A percentile compares a stretch with the other conserved stretches of the same genome.
These are phyloP conservation scores for Thermomyces lanuginosus DNA, from an alignment of 2,329 filamentous ascomycete species.

Conservation along the genomic window DNA sequence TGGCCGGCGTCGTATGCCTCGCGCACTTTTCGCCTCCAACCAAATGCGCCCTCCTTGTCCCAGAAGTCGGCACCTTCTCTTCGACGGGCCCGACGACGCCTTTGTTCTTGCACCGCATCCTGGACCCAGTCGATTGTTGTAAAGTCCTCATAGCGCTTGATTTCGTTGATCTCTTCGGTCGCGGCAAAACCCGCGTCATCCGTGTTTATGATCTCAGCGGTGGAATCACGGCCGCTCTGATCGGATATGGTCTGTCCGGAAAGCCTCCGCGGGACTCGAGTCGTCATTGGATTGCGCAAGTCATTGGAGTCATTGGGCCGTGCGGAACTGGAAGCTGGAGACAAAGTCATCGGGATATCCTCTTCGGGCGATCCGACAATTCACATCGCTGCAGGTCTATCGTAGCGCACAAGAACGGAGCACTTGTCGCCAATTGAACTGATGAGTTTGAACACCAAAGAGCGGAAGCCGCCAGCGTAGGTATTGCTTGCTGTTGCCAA, in stretches of 20 bases:
- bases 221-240: slow-evolving; percentile 37
- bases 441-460: no score
- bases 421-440: no score
- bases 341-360: slow-evolving; percentile 20
- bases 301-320: slow-evolving; percentile 17
- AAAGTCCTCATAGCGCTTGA: slow-evolving; percentile 98
- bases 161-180: slow-evolving; percentile 90
- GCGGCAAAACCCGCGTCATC: slow-evolving; percentile 49
- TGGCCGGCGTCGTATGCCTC: slow-evolving; percentile 92
- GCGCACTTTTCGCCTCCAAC: slow-evolving; percentile 66
- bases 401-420: not conserved
- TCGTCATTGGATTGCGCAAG: slow-evolving; percentile 14
- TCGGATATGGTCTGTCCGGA: slow-evolving; percentile 39
- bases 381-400: slow-evolving; percentile 1
- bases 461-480: no score
- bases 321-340: slow-evolving; percentile 18
- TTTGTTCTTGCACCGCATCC: slow-evolving; percentile 80
- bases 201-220: slow-evolving; percentile 35
- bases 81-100: slow-evolving; percentile 59
- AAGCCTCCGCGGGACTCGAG: slow-evolving; percentile 23
- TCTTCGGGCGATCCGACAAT: not conserved
- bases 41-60: slow-evolving; percentile 49
- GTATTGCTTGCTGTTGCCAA: no score
- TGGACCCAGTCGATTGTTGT: slow-evolving; percentile 96
- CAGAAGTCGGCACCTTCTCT: slow-evolving; percentile 57